phyloP scores from a whole-genome alignment of 106 monocot species.

The Dioscorea dumetorum region DNA sequence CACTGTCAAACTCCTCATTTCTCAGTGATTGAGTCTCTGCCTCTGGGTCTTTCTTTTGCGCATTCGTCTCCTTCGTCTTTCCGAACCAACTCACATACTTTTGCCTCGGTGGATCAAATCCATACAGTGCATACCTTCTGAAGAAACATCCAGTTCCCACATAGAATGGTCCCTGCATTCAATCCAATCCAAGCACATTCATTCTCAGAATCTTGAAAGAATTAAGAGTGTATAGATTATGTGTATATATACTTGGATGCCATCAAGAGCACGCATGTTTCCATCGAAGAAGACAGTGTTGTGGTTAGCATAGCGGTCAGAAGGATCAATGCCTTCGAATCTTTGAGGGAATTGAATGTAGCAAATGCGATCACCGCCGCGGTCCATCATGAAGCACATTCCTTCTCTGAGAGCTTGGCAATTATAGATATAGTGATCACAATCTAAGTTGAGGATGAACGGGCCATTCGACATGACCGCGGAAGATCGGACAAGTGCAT shows the following conservation, averaged over 20 bases:
- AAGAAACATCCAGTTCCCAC: constrained; percentile 85
- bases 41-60: constrained; percentile 16
- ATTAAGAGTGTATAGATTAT: not conserved
- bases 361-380: constrained; percentile 77
- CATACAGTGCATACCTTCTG: constrained; percentile 69
- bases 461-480: constrained; percentile 83
- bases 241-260: constrained; percentile 35
- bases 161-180: constrained; percentile 63
- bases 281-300: constrained; percentile 97
- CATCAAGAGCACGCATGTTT: constrained; percentile 95
- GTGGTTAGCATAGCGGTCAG: constrained; percentile 91
- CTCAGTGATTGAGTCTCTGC: constrained; percentile 28
- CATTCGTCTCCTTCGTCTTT: constrained; percentile 26
- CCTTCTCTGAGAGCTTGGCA: constrained; percentile 64
- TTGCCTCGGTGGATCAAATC: constrained; percentile 70
- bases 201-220: no score
- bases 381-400: constrained; percentile 93
- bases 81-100: constrained; percentile 43
- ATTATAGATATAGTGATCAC: constrained; percentile 92
- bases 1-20: constrained; percentile 34
- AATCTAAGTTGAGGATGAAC: constrained; percentile 90
- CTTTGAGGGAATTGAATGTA: constrained; percentile 89
- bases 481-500: constrained; percentile 72
- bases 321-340: constrained; percentile 91
- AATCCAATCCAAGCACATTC: not conserved